Percentiles rank a stretch among this genome's conserved stretches.
Evolutionary conservation across 2,329 filamentous ascomycete species (phyloP).

Genomic region (Beauveria rudraprayagi): DNA sequence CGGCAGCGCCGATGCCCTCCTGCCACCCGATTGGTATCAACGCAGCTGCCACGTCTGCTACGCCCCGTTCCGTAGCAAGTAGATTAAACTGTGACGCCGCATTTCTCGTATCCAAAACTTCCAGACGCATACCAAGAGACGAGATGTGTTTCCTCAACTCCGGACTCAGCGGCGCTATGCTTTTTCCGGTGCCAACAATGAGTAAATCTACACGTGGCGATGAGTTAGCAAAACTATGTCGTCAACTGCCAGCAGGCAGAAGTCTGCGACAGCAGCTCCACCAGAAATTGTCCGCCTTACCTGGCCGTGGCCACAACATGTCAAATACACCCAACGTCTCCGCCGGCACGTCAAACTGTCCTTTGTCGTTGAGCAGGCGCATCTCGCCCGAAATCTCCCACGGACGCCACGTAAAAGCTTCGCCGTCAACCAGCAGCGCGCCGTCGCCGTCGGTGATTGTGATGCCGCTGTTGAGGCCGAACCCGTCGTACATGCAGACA

Average conservation of each 20-base stretch:
- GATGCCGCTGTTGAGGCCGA: conserved; percentile 75
- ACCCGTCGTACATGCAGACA: conserved; percentile 73
- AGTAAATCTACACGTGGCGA: conserved; percentile 60
- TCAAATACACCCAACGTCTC: conserved; percentile 68
- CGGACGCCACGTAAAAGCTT: conserved; percentile 83
- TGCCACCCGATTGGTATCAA: conserved; percentile 81
- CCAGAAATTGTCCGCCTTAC: conserved; percentile 34
- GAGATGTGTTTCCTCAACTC: conserved; percentile 65
- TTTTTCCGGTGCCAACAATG: conserved; percentile 76
- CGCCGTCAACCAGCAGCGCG: conserved; percentile 72
- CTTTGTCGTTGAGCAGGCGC: conserved; percentile 62
- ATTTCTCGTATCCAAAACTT: conserved; percentile 87
- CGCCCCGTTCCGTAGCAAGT: conserved; percentile 85
- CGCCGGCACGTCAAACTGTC: conserved; percentile 69
- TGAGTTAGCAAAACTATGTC: not conserved
- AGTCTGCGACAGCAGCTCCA: not conserved
- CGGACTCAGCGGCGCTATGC: conserved; percentile 68
- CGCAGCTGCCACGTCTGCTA: conserved; percentile 77
- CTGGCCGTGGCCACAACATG: conserved; percentile 79
- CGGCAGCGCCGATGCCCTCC: conserved; percentile 43
- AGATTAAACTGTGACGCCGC: conserved; percentile 92
- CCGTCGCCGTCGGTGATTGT: conserved; percentile 62
- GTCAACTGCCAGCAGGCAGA: not conserved
- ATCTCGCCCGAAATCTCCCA: conserved; percentile 50
- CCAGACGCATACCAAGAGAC: conserved; percentile 72